Conservation (phyloP, 202 grass and related monocot genomes). For the Panicum hallii region DNA sequence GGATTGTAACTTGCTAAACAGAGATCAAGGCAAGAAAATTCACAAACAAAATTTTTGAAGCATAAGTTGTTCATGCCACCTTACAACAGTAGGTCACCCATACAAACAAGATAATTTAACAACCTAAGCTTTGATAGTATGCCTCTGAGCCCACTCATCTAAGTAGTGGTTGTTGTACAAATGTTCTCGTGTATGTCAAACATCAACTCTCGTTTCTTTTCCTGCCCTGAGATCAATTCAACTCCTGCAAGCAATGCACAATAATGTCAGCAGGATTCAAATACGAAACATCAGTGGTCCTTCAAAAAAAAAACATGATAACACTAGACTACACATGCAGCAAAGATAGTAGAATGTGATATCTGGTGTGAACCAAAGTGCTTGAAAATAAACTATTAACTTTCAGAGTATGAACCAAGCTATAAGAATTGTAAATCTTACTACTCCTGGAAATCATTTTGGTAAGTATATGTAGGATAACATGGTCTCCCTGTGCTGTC, state of each 20-base stretch:
- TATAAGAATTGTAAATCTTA: background rate
- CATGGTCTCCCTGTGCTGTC: background rate
- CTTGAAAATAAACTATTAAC: background rate
- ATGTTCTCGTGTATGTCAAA: conserved; percentile 35
- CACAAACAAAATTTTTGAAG: conserved; percentile 16
- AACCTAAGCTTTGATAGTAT: background rate
- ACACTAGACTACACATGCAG: background rate
- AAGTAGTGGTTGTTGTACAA: conserved; percentile 20
- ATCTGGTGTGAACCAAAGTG: background rate
- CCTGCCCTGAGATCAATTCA: background rate
- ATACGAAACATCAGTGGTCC: background rate
- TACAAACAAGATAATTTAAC: background rate
- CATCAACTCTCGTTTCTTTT: conserved; percentile 14
- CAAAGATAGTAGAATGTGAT: background rate
- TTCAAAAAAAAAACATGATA: background rate
- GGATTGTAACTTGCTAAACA: background rate
- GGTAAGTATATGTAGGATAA: background rate
- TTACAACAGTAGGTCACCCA: background rate
- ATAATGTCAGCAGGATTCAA: background rate
- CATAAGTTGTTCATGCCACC: conserved; percentile 3
- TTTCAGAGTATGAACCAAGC: background rate
- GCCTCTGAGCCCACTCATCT: conserved; percentile 21
- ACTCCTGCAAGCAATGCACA: conserved; percentile 40
- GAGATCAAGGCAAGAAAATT: background rate
- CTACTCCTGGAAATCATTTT: background rate